A percentile compares a stretch with the other conserved stretches of the same genome.
These are phyloP conservation scores for Phaeodactylum tricornutum DNA, from an alignment of 108 stramenopile species.

Conservation along the genomic window DNA sequence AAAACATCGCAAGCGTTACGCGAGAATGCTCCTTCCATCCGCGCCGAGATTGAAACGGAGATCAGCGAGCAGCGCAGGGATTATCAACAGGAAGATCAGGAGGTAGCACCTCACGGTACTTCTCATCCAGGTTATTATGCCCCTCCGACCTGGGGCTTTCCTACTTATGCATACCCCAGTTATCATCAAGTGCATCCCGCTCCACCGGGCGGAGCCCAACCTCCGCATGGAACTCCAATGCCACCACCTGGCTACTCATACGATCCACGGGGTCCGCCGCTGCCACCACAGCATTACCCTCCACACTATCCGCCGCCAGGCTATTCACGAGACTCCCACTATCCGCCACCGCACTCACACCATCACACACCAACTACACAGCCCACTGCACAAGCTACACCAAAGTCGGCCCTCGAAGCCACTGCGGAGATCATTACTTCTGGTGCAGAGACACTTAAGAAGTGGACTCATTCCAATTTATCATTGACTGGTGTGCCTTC, in stretches of 20 bases:
- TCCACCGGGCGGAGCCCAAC: too few species aligned
- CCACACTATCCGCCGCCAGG: neutral
- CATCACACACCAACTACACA: too few species aligned
- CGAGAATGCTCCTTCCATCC: constrained; percentile 70
- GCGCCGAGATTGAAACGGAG: constrained; percentile 53
- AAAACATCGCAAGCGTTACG: constrained; percentile 79
- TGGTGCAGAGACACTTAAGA: constrained; percentile 1
- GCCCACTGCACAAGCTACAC: constrained; percentile 4
- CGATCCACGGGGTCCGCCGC: too few species aligned
- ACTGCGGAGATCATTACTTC: constrained; percentile 3
- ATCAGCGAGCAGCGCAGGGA: constrained; percentile 42
- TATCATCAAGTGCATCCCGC: too few species aligned
- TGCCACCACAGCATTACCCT: neutral
- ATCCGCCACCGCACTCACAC: constrained; percentile 6
- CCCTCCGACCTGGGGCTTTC: too few species aligned
- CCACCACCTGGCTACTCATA: too few species aligned
- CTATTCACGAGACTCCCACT: neutral
- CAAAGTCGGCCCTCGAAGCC: constrained; percentile 2
- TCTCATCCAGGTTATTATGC: neutral
- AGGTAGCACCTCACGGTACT: constrained; percentile 3
- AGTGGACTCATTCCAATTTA: neutral
- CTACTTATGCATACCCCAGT: too few species aligned
- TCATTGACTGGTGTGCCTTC: neutral
- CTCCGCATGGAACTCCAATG: too few species aligned
- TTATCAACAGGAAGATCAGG: constrained; percentile 18